Percentiles rank a stretch among this genome's conserved stretches.
These are phyloP conservation scores for Termitomyces eurrhizus DNA, from an alignment of 768 basidiomycete genomes.

Conservation along the genomic window DNA sequence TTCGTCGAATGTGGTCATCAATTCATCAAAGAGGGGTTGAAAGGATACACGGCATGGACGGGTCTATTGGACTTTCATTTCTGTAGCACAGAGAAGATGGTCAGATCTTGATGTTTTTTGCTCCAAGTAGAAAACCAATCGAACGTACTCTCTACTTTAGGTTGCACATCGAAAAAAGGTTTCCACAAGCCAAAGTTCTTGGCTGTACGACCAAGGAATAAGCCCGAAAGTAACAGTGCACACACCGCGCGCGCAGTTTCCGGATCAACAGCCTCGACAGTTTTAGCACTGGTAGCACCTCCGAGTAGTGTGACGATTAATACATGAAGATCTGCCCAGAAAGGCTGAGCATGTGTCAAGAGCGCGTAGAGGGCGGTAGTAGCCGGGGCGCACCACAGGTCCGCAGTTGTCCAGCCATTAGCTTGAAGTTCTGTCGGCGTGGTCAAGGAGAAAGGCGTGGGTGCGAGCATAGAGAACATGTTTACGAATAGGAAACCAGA, in stretches of 20 bases:
- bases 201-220: conserved; percentile 63
- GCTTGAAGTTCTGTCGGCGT: conserved; percentile 79
- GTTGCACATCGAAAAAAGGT: conserved; percentile 12
- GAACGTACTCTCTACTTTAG: conserved; percentile 13
- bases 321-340: conserved; percentile 62
- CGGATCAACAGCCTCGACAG: conserved; percentile 49
- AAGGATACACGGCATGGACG: background rate
- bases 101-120: background rate
- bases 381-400: conserved; percentile 82
- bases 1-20: background rate
- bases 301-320: conserved; percentile 47
- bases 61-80: conserved; percentile 11
- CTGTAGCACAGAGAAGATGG: background rate
- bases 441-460: conserved; percentile 59
- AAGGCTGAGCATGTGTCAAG: conserved; percentile 84
- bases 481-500: conserved; percentile 79
- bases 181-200: conserved; percentile 53
- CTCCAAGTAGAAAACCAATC: background rate
- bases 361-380: conserved; percentile 76
- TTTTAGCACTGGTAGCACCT: conserved; percentile 25
- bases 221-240: conserved; percentile 53
- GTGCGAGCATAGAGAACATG: conserved; percentile 71
- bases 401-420: conserved; percentile 82
- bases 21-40: background rate
- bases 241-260: conserved; percentile 71